Base-by-base conservation (phyloP, 495 filamentous ascomycete genomes). In the Trichocladium uniseriatum region DNA sequence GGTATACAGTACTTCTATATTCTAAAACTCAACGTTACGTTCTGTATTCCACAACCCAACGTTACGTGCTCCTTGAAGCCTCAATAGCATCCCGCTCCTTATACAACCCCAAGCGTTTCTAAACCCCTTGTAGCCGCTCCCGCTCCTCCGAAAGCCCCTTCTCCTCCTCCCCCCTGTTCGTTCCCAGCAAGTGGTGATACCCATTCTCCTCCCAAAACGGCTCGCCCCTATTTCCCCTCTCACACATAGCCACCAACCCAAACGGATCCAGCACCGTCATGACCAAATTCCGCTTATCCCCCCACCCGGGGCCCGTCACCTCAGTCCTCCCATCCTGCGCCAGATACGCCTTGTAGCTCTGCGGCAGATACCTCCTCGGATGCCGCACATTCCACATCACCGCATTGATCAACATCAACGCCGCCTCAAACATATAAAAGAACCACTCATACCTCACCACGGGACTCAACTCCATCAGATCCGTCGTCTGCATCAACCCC, bases 371-470 rank as follows among this genome's bases (percentile, higher is more conserved):
- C 20, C 54, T 58, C 55, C 78, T 73, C 13, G 84, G 84, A 60
- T 84, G 81, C 27, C 79, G 70, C 9, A 76, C 55, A 54, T 87
- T 87, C 51, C 82, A 61, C 61, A 88, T 49, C 9, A 74, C 63
- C 19, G 66, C 71, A 47, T 87, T 87, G 42, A 56, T 40, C 3
- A 82, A 68, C 83, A 89, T 88, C 38, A 83, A 61, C 14, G 62
- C 58, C 0, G 72, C 74, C 60, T 87, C 85, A 52, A 87, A 87
- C 28, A 87, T 68, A 63, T 77, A 88, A 59, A 87, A 86, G 59
- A 78, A 86, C 77, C 79, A 82, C 60, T 87, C 84, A 39, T 82
- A 76, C 20, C 78, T 74, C 31, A 83, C 38, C 28, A 84, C 61
- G 0, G 80, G 78, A 27, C 71, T 79, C 10, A 72, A 41, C 11